Conservation (phyloP, 164 flowering plant genomes). For the Magnolia kwangsiensis region DNA sequence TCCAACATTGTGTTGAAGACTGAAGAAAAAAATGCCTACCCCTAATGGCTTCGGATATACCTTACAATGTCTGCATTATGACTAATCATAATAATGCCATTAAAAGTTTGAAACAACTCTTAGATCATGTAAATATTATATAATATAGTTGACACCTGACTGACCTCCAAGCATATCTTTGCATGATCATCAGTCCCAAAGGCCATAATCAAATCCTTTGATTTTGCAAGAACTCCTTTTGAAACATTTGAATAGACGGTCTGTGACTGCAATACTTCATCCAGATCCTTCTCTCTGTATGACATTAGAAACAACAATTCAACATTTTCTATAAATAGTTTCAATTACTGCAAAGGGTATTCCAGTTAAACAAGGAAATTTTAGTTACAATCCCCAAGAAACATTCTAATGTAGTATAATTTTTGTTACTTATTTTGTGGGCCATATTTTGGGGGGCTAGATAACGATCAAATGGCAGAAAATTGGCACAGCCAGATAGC, state of each 20-base stretch:
- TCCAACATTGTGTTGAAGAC: too few species aligned
- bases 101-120: background rate
- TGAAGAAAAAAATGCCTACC: too few species aligned
- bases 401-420: too few species aligned
- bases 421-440: too few species aligned
- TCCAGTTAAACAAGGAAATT: background rate
- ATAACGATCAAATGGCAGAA: too few species aligned
- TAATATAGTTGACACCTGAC: background rate
- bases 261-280: constrained; percentile 95
- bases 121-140: background rate
- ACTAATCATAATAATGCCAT: too few species aligned
- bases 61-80: too few species aligned
- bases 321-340: background rate
- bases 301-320: constrained; percentile 6
- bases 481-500: too few species aligned
- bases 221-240: constrained; percentile 88
- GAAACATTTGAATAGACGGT: constrained; percentile 94
- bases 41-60: too few species aligned
- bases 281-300: constrained; percentile 87
- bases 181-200: constrained; percentile 83
- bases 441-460: too few species aligned
- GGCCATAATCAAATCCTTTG: constrained; percentile 62
- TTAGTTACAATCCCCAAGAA: background rate
- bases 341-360: background rate
- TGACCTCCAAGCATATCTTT: constrained; percentile 83